A percentile compares a stretch with the other conserved stretches of the same genome.
phyloP scores from a whole-genome alignment of 164 flowering plant genomes.

The Dillenia suffruticosa region DNA sequence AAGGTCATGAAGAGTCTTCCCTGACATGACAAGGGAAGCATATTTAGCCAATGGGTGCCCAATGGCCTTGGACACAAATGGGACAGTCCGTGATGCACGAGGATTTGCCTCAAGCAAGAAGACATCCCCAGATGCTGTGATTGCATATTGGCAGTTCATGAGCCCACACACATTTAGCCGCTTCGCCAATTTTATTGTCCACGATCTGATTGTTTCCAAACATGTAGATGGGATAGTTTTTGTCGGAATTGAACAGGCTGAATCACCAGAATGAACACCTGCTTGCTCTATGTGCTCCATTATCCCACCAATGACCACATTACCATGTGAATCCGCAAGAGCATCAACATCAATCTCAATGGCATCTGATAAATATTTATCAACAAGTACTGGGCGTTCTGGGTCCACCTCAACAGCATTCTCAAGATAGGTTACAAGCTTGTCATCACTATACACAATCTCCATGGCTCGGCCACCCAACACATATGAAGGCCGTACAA shows the following conservation, averaged over 20 bases:
- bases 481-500: conserved; percentile 88
- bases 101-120: conserved; percentile 94
- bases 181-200: conserved; percentile 80
- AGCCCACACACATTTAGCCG: conserved; percentile 84
- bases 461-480: conserved; percentile 96
- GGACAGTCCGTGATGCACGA: conserved; percentile 92
- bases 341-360: conserved; percentile 90
- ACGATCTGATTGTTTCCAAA: conserved; percentile 70
- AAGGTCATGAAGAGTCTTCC: conserved; percentile 66
- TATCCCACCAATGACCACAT: conserved; percentile 94
- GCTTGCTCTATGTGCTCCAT: conserved; percentile 99
- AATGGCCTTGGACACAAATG: conserved; percentile 94
- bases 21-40: conserved; percentile 93
- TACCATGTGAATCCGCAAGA: conserved; percentile 72
- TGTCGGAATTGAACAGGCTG: conserved; percentile 85
- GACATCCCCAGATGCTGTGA: conserved; percentile 68
- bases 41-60: conserved; percentile 95
- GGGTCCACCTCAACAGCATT: conserved; percentile 86
- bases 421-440: conserved; percentile 65
- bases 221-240: conserved; percentile 61
- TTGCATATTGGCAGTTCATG: conserved; percentile 97
- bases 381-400: conserved; percentile 74
- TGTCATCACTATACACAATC: conserved; percentile 78
- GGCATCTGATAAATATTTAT: conserved; percentile 81
- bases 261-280: conserved; percentile 93